Conservation (phyloP, 306 rosid genomes). For the Casuarina glauca region DNA sequence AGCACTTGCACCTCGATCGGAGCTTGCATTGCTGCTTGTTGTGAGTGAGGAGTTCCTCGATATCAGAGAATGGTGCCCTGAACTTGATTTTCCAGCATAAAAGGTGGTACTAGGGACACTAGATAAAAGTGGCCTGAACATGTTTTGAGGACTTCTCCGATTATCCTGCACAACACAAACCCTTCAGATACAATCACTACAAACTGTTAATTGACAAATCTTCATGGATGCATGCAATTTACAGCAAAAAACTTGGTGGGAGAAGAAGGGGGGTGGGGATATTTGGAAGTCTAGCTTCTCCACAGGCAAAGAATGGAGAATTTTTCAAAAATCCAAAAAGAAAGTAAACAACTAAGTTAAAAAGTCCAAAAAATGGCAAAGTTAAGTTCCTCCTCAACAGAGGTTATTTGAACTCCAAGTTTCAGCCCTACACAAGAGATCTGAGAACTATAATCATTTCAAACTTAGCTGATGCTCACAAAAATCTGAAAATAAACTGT, state of each 20-base stretch:
- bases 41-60: slow-evolving; percentile 78
- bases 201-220: slow-evolving; percentile 2
- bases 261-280: neutral
- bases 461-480: slow-evolving; percentile 1
- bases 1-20: slow-evolving; percentile 56
- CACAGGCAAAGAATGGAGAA: neutral
- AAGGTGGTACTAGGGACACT: slow-evolving; percentile 85
- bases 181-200: slow-evolving; percentile 21
- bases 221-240: neutral
- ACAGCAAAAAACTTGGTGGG: too few relatives aligned
- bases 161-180: slow-evolving; percentile 57
- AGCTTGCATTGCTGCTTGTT: slow-evolving; percentile 75
- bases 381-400: neutral
- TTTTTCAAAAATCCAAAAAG: neutral
- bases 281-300: neutral
- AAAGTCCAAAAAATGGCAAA: too few relatives aligned
- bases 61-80: slow-evolving; percentile 61
- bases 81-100: slow-evolving; percentile 63
- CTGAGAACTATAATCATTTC: neutral
- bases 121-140: slow-evolving; percentile 90
- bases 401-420: neutral
- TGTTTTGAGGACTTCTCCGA: slow-evolving; percentile 71
- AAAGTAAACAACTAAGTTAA: neutral
- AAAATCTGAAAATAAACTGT: neutral
- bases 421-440: neutral